Percentiles rank a stretch among this genome's conserved stretches.
phyloP scores from a whole-genome alignment of 2,329 filamentous ascomycete species.

The Pseudophaeomoniella oleicola region DNA sequence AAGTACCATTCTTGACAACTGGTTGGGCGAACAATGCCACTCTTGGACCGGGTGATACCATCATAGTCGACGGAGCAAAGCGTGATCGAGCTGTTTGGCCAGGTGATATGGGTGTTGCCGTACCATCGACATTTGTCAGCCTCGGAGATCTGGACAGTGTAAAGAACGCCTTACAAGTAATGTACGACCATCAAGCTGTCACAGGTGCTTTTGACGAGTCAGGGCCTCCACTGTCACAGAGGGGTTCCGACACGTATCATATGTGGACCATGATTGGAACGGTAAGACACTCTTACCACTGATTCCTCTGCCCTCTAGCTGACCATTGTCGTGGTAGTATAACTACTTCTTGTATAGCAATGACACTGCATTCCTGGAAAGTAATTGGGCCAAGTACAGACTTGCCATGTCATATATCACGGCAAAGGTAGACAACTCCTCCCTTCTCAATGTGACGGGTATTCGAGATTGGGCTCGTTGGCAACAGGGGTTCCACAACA shows the following conservation, averaged over 20 bases:
- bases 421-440: constrained; percentile 24
- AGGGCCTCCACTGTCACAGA: constrained; percentile 19
- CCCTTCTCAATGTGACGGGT: constrained; percentile 31
- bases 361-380: constrained; percentile 22
- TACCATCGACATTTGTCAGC: constrained; percentile 28
- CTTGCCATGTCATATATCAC: constrained; percentile 27
- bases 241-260: constrained; percentile 19
- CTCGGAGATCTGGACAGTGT: constrained; percentile 31
- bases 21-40: constrained; percentile 27
- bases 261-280: constrained; percentile 18
- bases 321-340: constrained; percentile 13
- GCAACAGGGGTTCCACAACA: constrained; percentile 36
- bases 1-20: constrained; percentile 15
- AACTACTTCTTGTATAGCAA: constrained; percentile 29
- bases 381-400: constrained; percentile 30
- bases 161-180: constrained; percentile 30
- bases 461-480: constrained; percentile 31
- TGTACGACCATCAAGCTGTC: constrained; percentile 29
- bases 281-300: constrained; percentile 15
- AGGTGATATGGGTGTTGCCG: constrained; percentile 36
- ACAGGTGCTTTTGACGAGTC: constrained; percentile 21
- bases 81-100: constrained; percentile 29
- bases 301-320: constrained; percentile 19
- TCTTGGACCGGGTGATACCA: constrained; percentile 23
- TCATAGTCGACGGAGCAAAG: constrained; percentile 30